Conservation (phyloP, 1,139 yeast genomes). For the Zygoascus meyerae region DNA sequence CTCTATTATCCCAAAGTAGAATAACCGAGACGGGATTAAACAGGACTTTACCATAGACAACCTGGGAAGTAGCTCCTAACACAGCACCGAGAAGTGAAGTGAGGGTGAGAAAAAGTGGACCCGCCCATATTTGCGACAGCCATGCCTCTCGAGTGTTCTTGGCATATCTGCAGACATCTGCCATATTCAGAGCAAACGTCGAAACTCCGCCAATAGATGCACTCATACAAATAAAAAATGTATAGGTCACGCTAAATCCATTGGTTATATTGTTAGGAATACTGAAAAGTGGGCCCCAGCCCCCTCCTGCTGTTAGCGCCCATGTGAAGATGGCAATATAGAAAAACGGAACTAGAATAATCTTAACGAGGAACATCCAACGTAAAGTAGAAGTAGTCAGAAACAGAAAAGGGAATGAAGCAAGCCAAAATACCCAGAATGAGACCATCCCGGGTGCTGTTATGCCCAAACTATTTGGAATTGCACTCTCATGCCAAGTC, state of each 20-base stretch:
- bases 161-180: slow-evolving; percentile 33
- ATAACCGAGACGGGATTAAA: slow-evolving; percentile 37
- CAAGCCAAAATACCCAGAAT: slow-evolving; percentile 31
- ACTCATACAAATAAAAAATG: slow-evolving; percentile 29
- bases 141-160: slow-evolving; percentile 30
- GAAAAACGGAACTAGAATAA: slow-evolving; percentile 30
- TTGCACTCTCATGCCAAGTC: slow-evolving; percentile 26
- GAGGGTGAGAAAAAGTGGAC: slow-evolving; percentile 28
- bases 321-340: slow-evolving; percentile 34
- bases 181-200: slow-evolving; percentile 32
- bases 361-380: slow-evolving; percentile 32
- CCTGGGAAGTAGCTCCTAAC: slow-evolving; percentile 34
- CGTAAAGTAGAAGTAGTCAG: slow-evolving; percentile 32
- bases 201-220: slow-evolving; percentile 33
- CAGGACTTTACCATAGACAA: slow-evolving; percentile 32
- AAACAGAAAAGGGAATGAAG: slow-evolving; percentile 33
- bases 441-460: slow-evolving; percentile 33
- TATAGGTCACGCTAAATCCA: slow-evolving; percentile 30
- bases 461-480: slow-evolving; percentile 36
- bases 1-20: slow-evolving; percentile 24
- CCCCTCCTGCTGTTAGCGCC: slow-evolving; percentile 33
- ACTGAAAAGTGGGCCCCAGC: slow-evolving; percentile 30
- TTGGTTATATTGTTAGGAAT: slow-evolving; percentile 26
- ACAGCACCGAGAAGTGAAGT: slow-evolving; percentile 34
- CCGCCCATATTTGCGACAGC: slow-evolving; percentile 28